These are phyloP conservation scores for Diddensiella caesifluorescens DNA, from an alignment of 805 yeast genomes.

Conservation along the genomic window DNA sequence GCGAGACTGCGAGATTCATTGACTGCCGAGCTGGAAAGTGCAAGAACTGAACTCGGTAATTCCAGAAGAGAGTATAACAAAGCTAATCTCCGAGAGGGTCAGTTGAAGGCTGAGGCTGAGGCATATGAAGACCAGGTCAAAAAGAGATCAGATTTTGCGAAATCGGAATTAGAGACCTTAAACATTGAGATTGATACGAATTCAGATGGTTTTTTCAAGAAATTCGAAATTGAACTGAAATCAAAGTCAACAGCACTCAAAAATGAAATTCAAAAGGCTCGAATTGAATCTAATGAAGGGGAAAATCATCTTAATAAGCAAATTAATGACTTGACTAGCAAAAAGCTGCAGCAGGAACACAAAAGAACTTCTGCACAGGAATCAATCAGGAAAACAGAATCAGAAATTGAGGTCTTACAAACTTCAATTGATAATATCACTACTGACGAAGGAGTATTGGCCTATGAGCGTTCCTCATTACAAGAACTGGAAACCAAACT, in stretches of 20 bases:
- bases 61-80: slow-evolving; percentile 35
- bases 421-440: slow-evolving; percentile 36
- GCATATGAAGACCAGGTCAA: slow-evolving; percentile 14
- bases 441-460: slow-evolving; percentile 44
- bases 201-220: not conserved
- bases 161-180: not conserved
- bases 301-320: slow-evolving; percentile 27
- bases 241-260: not conserved
- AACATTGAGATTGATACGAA: not conserved
- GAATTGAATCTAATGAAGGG: slow-evolving; percentile 25
- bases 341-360: slow-evolving; percentile 25
- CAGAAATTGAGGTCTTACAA: slow-evolving; percentile 37
- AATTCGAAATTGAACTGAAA: not conserved
- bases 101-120: slow-evolving; percentile 41
- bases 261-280: slow-evolving; percentile 14
- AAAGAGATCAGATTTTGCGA: slow-evolving; percentile 15
- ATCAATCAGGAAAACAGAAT: slow-evolving; percentile 17
- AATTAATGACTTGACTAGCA: slow-evolving; percentile 25
- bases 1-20: slow-evolving; percentile 4
- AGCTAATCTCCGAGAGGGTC: slow-evolving; percentile 49
- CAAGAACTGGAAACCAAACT: slow-evolving; percentile 36
- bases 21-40: slow-evolving; percentile 3
- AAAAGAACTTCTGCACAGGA: slow-evolving; percentile 13
- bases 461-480: slow-evolving; percentile 41
- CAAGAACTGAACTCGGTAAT: slow-evolving; percentile 25